phyloP scores from a whole-genome alignment of 768 basidiomycete genomes.

The Auriscalpium orientale region DNA sequence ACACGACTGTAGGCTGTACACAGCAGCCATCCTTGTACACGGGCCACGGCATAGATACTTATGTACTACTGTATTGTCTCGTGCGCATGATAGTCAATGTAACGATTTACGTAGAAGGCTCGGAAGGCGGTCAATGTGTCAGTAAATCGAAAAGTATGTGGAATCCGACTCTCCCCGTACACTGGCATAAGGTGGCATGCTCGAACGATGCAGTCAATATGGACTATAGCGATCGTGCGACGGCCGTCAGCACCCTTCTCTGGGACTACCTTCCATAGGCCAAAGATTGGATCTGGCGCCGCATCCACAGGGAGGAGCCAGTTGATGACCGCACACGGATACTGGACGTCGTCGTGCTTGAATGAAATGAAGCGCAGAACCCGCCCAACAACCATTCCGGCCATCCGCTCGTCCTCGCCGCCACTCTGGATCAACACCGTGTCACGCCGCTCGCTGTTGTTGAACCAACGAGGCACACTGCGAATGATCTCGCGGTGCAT shows the following conservation, averaged over 20 bases:
- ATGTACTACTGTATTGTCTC: not conserved
- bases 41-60: not conserved
- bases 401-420: not conserved
- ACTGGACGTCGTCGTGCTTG: not conserved
- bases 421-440: not conserved
- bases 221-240: not conserved
- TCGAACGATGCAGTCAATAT: not conserved
- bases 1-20: not conserved
- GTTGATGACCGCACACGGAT: slow-evolving; percentile 4
- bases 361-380: slow-evolving; percentile 1
- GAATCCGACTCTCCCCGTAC: not conserved
- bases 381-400: not conserved
- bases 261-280: slow-evolving; percentile 2
- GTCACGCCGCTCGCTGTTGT: not conserved
- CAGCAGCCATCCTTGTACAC: not conserved
- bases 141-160: not conserved
- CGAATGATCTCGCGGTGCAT: not conserved
- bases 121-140: not conserved
- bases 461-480: not conserved
- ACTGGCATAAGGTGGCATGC: slow-evolving; percentile 3
- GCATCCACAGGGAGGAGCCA: not conserved
- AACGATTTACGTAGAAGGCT: slow-evolving; percentile 1
- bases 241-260: not conserved
- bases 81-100: slow-evolving; percentile 1
- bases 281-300: not conserved